Evolutionary conservation across 768 basidiomycete species (phyloP).

Genomic region (Neoboletus magnificus): DNA sequence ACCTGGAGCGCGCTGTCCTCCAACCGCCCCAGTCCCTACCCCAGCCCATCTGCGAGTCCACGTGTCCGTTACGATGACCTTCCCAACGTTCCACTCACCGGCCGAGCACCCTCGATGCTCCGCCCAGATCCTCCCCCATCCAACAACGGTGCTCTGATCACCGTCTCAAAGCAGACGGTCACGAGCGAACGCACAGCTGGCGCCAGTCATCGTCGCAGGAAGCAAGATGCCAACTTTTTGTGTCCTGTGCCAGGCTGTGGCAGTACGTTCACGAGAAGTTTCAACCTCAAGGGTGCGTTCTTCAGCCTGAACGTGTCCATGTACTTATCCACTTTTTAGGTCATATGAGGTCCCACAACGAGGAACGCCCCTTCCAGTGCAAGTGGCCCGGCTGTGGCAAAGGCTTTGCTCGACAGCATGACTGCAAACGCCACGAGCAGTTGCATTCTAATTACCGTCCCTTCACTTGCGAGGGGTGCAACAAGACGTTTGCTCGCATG

Average conservation of each 20-base stretch:
- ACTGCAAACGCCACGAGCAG: slow-evolving; percentile 95
- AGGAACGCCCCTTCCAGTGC: slow-evolving; percentile 93
- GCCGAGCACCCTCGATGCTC: slow-evolving; percentile 22
- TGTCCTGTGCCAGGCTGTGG: slow-evolving; percentile 83
- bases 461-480: slow-evolving; percentile 90
- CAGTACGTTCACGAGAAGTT: slow-evolving; percentile 87
- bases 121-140: slow-evolving; percentile 17
- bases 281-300: slow-evolving; percentile 81
- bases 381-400: slow-evolving; percentile 94
- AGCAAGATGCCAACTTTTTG: slow-evolving; percentile 82
- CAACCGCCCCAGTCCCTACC: slow-evolving; percentile 57
- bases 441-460: slow-evolving; percentile 91
- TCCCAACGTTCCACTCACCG: slow-evolving; percentile 30
- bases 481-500: slow-evolving; percentile 90
- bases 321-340: slow-evolving; percentile 41
- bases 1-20: slow-evolving; percentile 36
- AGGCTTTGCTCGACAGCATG: slow-evolving; percentile 91
- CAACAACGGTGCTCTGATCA: slow-evolving; percentile 1
- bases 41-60: slow-evolving; percentile 65
- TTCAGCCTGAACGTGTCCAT: slow-evolving; percentile 6
- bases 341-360: slow-evolving; percentile 92
- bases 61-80: slow-evolving; percentile 51
- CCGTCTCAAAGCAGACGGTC: slow-evolving; percentile 71
- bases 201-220: slow-evolving; percentile 80
- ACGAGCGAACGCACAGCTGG: slow-evolving; percentile 88